Percentiles rank a stretch among this genome's conserved stretches.
Evolutionary conservation across 192 early-diverging fungal species (phyloP).

Genomic region (Radiomyces spectabilis): DNA sequence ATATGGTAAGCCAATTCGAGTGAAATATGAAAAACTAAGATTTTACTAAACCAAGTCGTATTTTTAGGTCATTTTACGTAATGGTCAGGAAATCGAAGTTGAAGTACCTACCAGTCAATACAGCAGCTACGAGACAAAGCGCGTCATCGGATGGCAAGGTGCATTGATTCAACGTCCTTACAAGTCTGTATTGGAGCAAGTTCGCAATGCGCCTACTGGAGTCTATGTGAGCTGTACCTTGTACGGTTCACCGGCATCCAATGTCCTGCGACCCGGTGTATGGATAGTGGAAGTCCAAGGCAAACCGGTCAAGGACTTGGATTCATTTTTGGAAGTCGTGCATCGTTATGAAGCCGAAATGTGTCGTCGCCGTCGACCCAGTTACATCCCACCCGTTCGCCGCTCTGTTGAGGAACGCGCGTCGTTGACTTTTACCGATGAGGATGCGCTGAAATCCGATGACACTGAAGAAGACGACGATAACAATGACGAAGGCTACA

Average conservation of each 20-base stretch:
- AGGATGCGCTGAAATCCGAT: constrained; percentile 8
- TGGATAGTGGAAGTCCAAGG: constrained; percentile 73
- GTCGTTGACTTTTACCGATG: background rate
- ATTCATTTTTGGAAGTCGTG: constrained; percentile 55
- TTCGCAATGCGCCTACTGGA: constrained; percentile 52
- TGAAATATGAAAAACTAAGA: too few species aligned
- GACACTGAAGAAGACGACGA: constrained; percentile 32
- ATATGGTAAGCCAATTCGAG: constrained; percentile 29
- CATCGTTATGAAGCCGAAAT: constrained; percentile 37
- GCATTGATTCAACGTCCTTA: constrained; percentile 69
- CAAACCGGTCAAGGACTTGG: constrained; percentile 45
- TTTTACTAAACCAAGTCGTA: too few species aligned
- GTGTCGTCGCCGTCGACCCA: constrained; percentile 31
- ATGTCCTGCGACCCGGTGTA: constrained; percentile 54
- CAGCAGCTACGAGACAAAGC: constrained; percentile 48
- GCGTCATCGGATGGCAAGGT: constrained; percentile 80
- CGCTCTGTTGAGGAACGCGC: constrained; percentile 3
- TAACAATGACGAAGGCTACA: constrained; percentile 44
- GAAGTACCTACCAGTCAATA: constrained; percentile 54
- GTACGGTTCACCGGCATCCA: constrained; percentile 58
- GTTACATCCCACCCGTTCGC: constrained; percentile 22
- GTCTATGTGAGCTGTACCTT: constrained; percentile 55
- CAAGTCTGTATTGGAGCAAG: constrained; percentile 61
- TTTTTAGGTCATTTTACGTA: constrained; percentile 63
- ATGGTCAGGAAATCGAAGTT: constrained; percentile 59